phyloP scores from a whole-genome alignment of 495 filamentous ascomycete genomes.

The Penicillium coprophilum region DNA sequence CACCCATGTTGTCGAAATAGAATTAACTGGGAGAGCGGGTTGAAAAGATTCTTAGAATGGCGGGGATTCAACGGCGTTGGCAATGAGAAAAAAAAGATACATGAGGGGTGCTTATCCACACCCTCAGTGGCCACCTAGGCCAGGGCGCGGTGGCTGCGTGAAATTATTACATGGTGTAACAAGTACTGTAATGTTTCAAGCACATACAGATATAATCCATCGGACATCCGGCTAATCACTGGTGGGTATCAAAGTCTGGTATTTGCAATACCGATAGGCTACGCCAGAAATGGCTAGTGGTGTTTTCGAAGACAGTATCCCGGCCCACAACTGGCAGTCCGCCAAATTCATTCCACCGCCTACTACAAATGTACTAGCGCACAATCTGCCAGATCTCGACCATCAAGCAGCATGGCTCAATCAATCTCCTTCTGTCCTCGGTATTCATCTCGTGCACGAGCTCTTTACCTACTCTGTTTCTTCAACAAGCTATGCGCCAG shows the following conservation, averaged over 20 bases:
- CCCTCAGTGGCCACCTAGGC: not conserved
- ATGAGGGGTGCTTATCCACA: constrained; percentile 18
- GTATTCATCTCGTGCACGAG: not conserved
- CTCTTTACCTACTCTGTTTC: not conserved
- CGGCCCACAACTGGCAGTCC: no score
- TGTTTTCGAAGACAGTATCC: no score
- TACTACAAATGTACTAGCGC: not conserved
- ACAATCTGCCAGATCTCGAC: constrained; percentile 4
- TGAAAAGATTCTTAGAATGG: constrained; percentile 14
- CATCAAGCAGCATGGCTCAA: not conserved
- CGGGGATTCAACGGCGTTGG: constrained; percentile 12
- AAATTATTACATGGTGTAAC: not conserved
- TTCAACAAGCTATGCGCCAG: constrained; percentile 19
- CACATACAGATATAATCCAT: not conserved
- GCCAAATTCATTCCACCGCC: not conserved
- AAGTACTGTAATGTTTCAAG: not conserved
- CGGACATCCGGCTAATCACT: not conserved
- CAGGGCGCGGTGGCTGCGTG: not conserved
- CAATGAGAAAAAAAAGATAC: constrained; percentile 25
- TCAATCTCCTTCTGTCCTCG: constrained; percentile 9
- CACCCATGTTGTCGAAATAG: constrained; percentile 55
- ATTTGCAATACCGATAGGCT: not conserved
- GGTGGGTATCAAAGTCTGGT: not conserved
- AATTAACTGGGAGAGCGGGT: constrained; percentile 12
- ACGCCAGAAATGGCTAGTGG: not conserved